phyloP scores from a whole-genome alignment of 2,329 filamentous ascomycete species.

The Falciphora oryzae region DNA sequence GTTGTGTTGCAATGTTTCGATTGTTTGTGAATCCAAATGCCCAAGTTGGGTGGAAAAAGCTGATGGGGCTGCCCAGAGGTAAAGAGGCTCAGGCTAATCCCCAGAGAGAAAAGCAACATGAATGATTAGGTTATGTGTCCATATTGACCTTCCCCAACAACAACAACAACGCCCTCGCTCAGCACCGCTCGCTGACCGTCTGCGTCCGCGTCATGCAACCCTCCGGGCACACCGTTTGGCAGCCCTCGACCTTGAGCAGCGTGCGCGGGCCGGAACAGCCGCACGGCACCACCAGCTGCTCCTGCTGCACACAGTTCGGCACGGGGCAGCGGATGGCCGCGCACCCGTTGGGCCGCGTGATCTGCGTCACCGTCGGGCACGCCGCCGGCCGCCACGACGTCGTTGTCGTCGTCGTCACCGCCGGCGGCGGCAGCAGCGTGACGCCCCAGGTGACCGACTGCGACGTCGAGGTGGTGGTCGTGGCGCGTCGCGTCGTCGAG shows the following conservation, averaged over 20 bases:
- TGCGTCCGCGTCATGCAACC: constrained; percentile 27
- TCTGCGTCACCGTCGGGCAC: constrained; percentile 29
- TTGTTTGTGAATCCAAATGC: too few species aligned
- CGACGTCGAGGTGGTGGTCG: constrained; percentile 18
- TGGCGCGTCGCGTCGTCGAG: constrained; percentile 21
- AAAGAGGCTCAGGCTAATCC: too few species aligned
- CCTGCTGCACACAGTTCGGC: constrained; percentile 26
- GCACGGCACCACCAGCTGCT: constrained; percentile 27
- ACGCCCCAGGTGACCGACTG: constrained; percentile 21
- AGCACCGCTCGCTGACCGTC: constrained; percentile 21
- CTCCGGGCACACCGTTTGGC: constrained; percentile 26
- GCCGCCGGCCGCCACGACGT: constrained; percentile 10
- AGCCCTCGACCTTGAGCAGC: constrained; percentile 29
- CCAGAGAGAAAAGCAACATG: too few species aligned
- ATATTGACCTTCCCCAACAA: too few species aligned
- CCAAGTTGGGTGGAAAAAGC: too few species aligned
- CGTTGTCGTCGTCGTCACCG: constrained; percentile 10
- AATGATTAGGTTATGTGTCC: too few species aligned
- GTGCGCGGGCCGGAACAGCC: constrained; percentile 27
- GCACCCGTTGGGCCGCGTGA: constrained; percentile 27
- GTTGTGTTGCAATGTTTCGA: too few species aligned
- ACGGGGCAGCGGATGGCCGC: constrained; percentile 28
- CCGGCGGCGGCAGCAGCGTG: constrained; percentile 19
- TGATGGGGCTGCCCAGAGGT: too few species aligned
- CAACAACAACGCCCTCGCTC: too few species aligned